Evolutionary conservation across 2,329 filamentous ascomycete genomes (phyloP).

Genomic region (Epicoccum nigrum): DNA sequence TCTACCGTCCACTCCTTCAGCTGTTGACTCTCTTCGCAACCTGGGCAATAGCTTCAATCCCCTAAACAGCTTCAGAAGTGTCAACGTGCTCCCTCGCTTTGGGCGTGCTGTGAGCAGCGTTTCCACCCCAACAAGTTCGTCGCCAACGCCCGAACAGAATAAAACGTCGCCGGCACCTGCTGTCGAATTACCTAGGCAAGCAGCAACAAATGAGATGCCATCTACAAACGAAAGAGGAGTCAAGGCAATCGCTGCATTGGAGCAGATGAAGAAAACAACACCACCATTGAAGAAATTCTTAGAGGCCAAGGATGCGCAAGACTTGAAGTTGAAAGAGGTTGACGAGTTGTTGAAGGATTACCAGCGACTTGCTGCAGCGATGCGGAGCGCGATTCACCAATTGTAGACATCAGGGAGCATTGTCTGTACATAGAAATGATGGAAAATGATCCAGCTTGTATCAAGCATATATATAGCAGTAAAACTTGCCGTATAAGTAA

Average conservation of each 20-base stretch:
- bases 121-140: constrained; percentile 50
- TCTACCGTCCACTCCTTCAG: constrained; percentile 56
- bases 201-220: constrained; percentile 28
- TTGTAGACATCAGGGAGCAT: constrained; percentile 3
- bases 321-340: constrained; percentile 55
- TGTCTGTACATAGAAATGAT: background rate
- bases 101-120: constrained; percentile 60
- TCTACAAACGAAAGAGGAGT: constrained; percentile 41
- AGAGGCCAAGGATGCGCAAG: constrained; percentile 53
- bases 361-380: constrained; percentile 52
- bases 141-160: constrained; percentile 47
- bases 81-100: constrained; percentile 77
- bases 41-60: constrained; percentile 83
- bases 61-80: constrained; percentile 76
- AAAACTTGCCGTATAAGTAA: too few relatives aligned
- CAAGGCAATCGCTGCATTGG: constrained; percentile 53
- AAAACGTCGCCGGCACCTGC: constrained; percentile 31
- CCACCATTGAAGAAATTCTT: constrained; percentile 56
- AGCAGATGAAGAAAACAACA: constrained; percentile 52
- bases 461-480: too few relatives aligned
- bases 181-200: constrained; percentile 23
- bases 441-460: background rate
- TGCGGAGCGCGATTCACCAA: constrained; percentile 52
- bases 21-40: constrained; percentile 81
- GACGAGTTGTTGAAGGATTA: constrained; percentile 55